Conservation (phyloP, 179 eudicot species). For the Dionaea muscipula region DNA sequence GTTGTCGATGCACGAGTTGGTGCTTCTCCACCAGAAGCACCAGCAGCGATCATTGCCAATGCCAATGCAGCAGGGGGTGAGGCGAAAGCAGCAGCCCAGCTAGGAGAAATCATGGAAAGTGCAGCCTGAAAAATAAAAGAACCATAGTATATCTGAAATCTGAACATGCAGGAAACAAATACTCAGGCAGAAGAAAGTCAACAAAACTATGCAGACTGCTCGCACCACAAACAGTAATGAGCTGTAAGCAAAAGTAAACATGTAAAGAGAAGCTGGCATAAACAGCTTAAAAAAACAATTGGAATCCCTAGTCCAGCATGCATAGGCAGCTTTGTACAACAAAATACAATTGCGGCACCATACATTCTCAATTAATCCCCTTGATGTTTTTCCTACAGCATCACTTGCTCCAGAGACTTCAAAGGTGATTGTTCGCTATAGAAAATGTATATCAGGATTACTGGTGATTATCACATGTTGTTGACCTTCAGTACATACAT, state of each 20-base stretch:
- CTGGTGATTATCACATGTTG: too few species aligned
- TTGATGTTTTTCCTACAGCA: too few species aligned
- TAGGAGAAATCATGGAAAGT: constrained; percentile 86
- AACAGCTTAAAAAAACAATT: too few species aligned
- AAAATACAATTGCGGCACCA: too few species aligned
- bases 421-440: too few species aligned
- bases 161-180: neutral
- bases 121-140: constrained; percentile 54
- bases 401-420: too few species aligned
- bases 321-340: too few species aligned
- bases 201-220: neutral
- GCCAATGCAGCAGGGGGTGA: constrained; percentile 99
- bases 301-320: too few species aligned
- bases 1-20: constrained; percentile 50
- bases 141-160: constrained; percentile 7
- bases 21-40: constrained; percentile 93
- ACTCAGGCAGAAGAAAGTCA: neutral
- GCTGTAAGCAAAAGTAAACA: neutral
- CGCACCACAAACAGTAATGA: neutral
- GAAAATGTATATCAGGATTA: too few species aligned
- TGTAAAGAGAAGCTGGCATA: too few species aligned
- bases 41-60: constrained; percentile 98
- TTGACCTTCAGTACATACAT: too few species aligned
- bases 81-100: constrained; percentile 99
- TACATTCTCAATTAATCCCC: too few species aligned